Percentiles rank a stretch among this genome's conserved stretches.
Evolutionary conservation across 345 rosid genomes (phyloP).

Genomic region (Moringa oleifera): DNA sequence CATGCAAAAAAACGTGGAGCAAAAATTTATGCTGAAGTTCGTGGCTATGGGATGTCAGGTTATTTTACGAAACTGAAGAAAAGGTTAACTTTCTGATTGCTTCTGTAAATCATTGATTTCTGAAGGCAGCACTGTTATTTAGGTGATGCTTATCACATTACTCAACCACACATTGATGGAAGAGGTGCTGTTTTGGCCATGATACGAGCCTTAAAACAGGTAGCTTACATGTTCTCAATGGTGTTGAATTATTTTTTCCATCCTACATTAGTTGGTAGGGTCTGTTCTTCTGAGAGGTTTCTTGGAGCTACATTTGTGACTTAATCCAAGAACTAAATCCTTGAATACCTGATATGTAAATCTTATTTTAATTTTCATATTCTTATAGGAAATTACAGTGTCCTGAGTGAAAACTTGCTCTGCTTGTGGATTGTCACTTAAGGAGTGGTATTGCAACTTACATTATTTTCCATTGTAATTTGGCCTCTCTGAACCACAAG

Average conservation of each 20-base stretch:
- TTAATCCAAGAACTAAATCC: not conserved
- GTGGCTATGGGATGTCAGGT: conserved; percentile 99
- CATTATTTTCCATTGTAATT: not conserved
- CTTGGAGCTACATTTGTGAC: not conserved
- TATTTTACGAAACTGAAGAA: conserved; percentile 10
- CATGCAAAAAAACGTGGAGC: conserved; percentile 89
- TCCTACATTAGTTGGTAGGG: not conserved
- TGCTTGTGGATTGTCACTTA: not conserved
- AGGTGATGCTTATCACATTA: conserved; percentile 97
- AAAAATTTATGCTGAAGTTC: conserved; percentile 82
- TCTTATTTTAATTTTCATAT: not conserved
- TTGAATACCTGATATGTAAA: not conserved
- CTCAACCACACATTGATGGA: conserved; percentile 88
- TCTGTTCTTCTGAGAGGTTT: too few relatives aligned
- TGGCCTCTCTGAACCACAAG: not conserved
- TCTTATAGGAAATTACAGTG: not conserved
- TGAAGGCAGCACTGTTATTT: conserved; percentile 14
- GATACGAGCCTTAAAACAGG: conserved; percentile 78
- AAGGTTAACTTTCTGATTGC: conserved; percentile 4
- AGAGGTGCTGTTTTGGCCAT: conserved; percentile 91
- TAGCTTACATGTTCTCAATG: conserved; percentile 13
- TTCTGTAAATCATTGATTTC: conserved; percentile 10
- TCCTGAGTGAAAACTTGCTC: not conserved
- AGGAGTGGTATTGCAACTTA: not conserved
- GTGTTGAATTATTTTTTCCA: conserved; percentile 6